Conservation (phyloP, 2,329 filamentous ascomycete species). For the Didymella arachidicola region DNA sequence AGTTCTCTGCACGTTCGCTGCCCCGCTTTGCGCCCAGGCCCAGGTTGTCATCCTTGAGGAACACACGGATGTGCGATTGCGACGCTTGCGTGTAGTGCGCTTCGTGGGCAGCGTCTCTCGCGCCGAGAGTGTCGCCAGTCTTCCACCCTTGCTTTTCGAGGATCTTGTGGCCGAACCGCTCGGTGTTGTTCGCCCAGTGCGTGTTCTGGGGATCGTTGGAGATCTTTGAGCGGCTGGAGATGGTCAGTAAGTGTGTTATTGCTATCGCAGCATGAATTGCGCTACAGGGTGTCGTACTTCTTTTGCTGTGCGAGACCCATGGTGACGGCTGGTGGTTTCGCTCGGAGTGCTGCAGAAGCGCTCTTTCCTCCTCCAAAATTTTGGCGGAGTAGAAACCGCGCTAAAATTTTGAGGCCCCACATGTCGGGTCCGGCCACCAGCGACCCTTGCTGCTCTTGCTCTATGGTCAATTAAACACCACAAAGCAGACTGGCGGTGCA, state of each 20-base stretch:
- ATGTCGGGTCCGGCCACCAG: conserved; percentile 4
- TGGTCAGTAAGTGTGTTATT: conserved; percentile 21
- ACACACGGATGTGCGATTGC: conserved; percentile 82
- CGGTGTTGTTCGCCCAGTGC: conserved; percentile 83
- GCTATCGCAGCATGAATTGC: background rate
- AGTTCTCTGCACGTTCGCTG: conserved; percentile 72
- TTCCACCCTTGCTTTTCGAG: conserved; percentile 89
- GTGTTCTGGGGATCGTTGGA: conserved; percentile 95
- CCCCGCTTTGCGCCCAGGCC: conserved; percentile 84
- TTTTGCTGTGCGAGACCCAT: conserved; percentile 76
- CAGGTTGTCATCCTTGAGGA: conserved; percentile 88
- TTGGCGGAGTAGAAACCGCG: conserved; percentile 35
- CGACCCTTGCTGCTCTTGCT: conserved; percentile 9
- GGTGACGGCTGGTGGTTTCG: conserved; percentile 23
- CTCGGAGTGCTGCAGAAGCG: conserved; percentile 14
- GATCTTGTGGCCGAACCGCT: conserved; percentile 87
- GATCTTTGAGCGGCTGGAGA: conserved; percentile 70
- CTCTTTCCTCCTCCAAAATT: conserved; percentile 26
- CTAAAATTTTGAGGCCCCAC: conserved; percentile 16
- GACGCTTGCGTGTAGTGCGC: conserved; percentile 81
- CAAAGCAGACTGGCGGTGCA: background rate
- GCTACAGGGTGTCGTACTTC: conserved; percentile 61
- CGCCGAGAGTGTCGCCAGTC: conserved; percentile 83
- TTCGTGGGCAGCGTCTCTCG: conserved; percentile 75
- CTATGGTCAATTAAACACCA: background rate